Evolutionary conservation across 495 filamentous ascomycete genomes (phyloP).

Genomic region (Aspergillus olivimuriae): DNA sequence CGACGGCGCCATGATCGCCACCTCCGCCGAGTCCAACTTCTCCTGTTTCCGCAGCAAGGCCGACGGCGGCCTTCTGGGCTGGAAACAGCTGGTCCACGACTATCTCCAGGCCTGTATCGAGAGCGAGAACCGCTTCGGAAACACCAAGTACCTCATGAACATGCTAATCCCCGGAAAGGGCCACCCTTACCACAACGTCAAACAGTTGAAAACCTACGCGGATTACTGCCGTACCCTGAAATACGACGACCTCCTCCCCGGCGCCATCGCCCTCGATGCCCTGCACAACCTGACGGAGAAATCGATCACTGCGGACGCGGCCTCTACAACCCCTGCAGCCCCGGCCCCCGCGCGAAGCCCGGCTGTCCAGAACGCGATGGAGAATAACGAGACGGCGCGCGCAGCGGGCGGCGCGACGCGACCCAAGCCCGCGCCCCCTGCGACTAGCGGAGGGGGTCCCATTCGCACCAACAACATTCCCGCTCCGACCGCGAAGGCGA

Average conservation of each 20-base stretch:
- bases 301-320: slow-evolving; percentile 29
- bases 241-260: slow-evolving; percentile 50
- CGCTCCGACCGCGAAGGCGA: slow-evolving; percentile 17
- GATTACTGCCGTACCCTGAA: slow-evolving; percentile 57
- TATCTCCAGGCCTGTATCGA: slow-evolving; percentile 67
- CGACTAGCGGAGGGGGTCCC: slow-evolving; percentile 25
- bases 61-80: slow-evolving; percentile 59
- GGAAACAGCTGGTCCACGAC: slow-evolving; percentile 66
- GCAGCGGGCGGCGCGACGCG: slow-evolving; percentile 33
- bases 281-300: slow-evolving; percentile 52
- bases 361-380: slow-evolving; percentile 29
- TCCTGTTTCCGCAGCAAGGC: slow-evolving; percentile 67
- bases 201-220: slow-evolving; percentile 53
- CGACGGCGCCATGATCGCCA: slow-evolving; percentile 97
- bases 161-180: slow-evolving; percentile 81
- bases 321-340: slow-evolving; percentile 48
- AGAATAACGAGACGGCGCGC: slow-evolving; percentile 40
- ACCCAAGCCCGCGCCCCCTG: slow-evolving; percentile 23
- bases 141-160: slow-evolving; percentile 84
- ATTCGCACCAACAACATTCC: slow-evolving; percentile 36
- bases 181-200: slow-evolving; percentile 47
- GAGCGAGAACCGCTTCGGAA: slow-evolving; percentile 77
- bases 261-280: slow-evolving; percentile 57
- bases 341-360: neutral
- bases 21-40: slow-evolving; percentile 79